Percentiles rank a stretch among this genome's conserved stretches.
These are phyloP conservation scores for Onygenales sp. DNA, from an alignment of 2,329 filamentous ascomycete species.

Conservation along the genomic window DNA sequence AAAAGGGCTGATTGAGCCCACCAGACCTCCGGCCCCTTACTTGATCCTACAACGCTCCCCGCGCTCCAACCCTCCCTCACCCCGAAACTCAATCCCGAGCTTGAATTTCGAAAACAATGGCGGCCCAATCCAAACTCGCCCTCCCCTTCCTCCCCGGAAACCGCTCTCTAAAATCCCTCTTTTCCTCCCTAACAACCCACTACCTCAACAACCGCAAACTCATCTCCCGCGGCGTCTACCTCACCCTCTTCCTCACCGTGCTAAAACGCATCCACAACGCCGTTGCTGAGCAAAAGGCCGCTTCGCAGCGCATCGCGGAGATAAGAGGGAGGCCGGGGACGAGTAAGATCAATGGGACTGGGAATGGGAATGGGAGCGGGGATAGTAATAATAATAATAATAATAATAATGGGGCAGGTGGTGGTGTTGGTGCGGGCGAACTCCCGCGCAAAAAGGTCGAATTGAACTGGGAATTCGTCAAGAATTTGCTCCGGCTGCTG, in stretches of 20 bases:
- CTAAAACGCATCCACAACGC: conserved; percentile 83
- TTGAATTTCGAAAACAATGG: conserved; percentile 44
- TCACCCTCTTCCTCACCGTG: conserved; percentile 70
- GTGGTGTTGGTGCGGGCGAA: conserved; percentile 18
- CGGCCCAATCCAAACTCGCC: conserved; percentile 62
- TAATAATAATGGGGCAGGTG: conserved; percentile 17
- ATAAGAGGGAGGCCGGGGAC: conserved; percentile 44
- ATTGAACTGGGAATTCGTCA: conserved; percentile 79
- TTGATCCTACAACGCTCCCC: too few relatives aligned
- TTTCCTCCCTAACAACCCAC: conserved; percentile 58
- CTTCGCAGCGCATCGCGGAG: conserved; percentile 58
- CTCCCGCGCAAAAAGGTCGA: conserved; percentile 67
- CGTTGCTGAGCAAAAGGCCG: conserved; percentile 85
- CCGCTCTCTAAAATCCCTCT: conserved; percentile 54
- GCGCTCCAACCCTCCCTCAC: too few relatives aligned
- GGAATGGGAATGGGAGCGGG: not conserved
- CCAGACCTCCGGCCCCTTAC: too few relatives aligned
- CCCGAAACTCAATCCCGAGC: too few relatives aligned
- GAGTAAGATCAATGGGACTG: conserved; percentile 19
- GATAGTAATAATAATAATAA: not conserved
- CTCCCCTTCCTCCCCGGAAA: conserved; percentile 38
- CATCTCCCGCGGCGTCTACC: conserved; percentile 75
- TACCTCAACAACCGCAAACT: conserved; percentile 72
- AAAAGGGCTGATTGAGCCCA: too few relatives aligned
- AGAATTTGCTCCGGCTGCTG: conserved; percentile 65